Percentiles rank a stretch among this genome's conserved stretches.
Evolutionary conservation across 2,329 filamentous ascomycete species (phyloP).

Genomic region (Penicillium paneum): DNA sequence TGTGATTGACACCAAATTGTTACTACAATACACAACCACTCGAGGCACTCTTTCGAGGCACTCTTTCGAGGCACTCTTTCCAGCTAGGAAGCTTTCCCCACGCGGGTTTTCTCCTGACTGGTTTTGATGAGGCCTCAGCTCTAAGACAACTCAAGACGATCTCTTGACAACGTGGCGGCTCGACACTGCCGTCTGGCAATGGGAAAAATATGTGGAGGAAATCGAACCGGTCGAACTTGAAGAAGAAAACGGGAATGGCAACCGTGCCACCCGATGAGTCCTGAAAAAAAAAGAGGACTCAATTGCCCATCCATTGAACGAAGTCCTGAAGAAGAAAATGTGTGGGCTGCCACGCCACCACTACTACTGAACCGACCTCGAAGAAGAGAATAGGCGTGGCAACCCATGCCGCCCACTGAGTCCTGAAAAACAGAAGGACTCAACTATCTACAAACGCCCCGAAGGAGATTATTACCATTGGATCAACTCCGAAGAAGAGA

Average conservation of each 20-base stretch:
- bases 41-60: slow-evolving; percentile 5
- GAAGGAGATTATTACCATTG: not conserved
- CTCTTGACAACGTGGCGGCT: not conserved
- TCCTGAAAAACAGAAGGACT: not conserved
- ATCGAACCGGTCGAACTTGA: not conserved
- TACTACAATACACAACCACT: not conserved
- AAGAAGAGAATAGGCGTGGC: not conserved
- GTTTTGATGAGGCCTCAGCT: slow-evolving; percentile 3
- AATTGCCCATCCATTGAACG: not conserved
- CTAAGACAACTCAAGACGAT: not conserved
- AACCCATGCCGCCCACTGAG: not conserved
- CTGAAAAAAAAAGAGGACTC: not conserved
- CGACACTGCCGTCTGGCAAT: not conserved
- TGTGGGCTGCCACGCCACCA: not conserved
- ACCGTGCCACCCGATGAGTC: not conserved
- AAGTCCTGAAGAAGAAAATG: not conserved
- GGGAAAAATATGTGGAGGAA: not conserved
- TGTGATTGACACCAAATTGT: not conserved
- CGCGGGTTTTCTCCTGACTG: not conserved
- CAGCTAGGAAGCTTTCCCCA: not conserved
- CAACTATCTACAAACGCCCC: too few species aligned
- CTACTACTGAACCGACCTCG: not conserved
- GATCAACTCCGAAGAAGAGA: not conserved
- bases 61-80: slow-evolving; percentile 4
- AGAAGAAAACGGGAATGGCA: not conserved